These are phyloP conservation scores for Yamadazyma endophytica DNA, from an alignment of 805 yeast species.

Conservation along the genomic window DNA sequence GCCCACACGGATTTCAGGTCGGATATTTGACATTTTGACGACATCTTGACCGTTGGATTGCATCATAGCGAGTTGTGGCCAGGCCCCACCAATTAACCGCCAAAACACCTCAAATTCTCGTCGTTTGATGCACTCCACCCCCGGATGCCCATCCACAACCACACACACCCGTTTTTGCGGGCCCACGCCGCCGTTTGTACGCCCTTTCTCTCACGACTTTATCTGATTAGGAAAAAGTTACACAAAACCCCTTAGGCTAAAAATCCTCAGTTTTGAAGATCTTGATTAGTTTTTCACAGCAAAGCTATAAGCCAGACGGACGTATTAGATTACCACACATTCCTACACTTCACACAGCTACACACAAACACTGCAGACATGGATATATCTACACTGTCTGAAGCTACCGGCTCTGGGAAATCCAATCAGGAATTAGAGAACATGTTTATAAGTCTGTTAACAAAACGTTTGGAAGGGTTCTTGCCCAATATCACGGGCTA, in stretches of 20 bases:
- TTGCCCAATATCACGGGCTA: conserved; percentile 38
- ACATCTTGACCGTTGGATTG: background rate
- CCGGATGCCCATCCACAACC: conserved; percentile 2
- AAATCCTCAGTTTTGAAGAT: too few species aligned
- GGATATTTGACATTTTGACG: background rate
- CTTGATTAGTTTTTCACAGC: too few species aligned
- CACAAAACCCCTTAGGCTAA: too few species aligned
- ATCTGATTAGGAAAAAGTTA: too few species aligned
- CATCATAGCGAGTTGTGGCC: conserved; percentile 4
- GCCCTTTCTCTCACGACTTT: too few species aligned
- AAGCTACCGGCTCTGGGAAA: too few species aligned
- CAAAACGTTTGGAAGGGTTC: conserved; percentile 27
- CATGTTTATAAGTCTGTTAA: conserved; percentile 19
- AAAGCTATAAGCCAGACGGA: too few species aligned
- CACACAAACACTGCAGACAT: background rate
- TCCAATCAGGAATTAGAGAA: background rate
- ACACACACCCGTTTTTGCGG: conserved; percentile 7
- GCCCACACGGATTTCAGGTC: background rate
- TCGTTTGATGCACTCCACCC: background rate
- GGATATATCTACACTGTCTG: background rate
- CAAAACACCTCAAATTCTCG: background rate
- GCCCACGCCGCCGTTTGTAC: too few species aligned
- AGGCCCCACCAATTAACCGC: conserved; percentile 3
- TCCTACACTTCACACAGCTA: too few species aligned
- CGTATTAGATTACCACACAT: too few species aligned